Evolutionary conservation across 257 asterid species (phyloP).

Genomic region (Gentiana macrophylla): DNA sequence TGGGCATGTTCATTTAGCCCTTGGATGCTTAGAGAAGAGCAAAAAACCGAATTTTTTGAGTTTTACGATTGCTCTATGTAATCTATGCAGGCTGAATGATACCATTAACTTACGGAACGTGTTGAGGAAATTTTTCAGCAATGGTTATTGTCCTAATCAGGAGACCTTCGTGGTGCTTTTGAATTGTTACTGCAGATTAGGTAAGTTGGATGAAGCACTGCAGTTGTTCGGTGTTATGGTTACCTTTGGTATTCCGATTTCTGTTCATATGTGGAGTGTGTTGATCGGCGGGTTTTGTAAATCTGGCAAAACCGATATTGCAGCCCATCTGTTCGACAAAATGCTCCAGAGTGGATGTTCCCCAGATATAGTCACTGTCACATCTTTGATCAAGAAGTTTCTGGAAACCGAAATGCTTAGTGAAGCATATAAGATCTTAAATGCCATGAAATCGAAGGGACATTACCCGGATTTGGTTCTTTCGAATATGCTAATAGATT

Average conservation of each 20-base stretch:
- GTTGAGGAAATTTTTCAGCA: constrained; percentile 36
- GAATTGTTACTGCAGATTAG: constrained; percentile 46
- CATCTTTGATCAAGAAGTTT: constrained; percentile 57
- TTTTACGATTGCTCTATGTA: constrained; percentile 50
- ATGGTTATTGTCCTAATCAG: constrained; percentile 45
- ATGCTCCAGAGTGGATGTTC: constrained; percentile 52
- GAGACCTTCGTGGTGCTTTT: constrained; percentile 46
- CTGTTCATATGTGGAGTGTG: constrained; percentile 50
- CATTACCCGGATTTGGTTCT: constrained; percentile 62
- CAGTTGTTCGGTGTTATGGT: constrained; percentile 56
- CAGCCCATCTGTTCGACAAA: constrained; percentile 38
- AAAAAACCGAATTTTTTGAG: constrained; percentile 56
- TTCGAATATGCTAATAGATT: constrained; percentile 58
- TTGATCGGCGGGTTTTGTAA: constrained; percentile 44
- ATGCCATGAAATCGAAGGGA: constrained; percentile 36
- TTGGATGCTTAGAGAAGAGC: constrained; percentile 36
- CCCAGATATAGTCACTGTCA: constrained; percentile 57
- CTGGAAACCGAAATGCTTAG: constrained; percentile 36
- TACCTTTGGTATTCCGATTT: constrained; percentile 42
- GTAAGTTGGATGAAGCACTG: constrained; percentile 37
- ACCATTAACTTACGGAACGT: constrained; percentile 27
- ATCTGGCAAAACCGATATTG: constrained; percentile 43
- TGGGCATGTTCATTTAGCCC: constrained; percentile 38
- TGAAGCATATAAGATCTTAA: constrained; percentile 48
- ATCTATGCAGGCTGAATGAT: constrained; percentile 56